Base-by-base conservation (phyloP, 768 basidiomycete species). In the Mycena amicta region DNA sequence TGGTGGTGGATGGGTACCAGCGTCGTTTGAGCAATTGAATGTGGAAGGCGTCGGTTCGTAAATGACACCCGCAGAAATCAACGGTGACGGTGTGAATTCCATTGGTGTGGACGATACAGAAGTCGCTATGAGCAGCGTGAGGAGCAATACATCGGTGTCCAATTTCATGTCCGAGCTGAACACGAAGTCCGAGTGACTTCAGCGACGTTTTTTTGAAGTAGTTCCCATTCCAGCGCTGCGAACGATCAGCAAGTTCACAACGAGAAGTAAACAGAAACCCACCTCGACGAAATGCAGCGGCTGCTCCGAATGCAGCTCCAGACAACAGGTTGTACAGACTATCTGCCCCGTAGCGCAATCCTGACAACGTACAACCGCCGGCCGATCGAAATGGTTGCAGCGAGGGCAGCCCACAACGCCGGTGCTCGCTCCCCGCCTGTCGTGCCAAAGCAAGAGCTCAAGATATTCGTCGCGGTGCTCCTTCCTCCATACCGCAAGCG, bases 1-100 rank as follows among this genome's bases (percentile, higher is more conserved):
- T 39, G 3, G 49, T 25, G 5, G 63, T 61, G 1, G 65, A 55
- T 0, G 64, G 64, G 41, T 39, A 63, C 62, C 61, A 66, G n/a
- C 55, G 49, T 1, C 37, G 37, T 2, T 59, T 57, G n/a, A 63
- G 22, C 1, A 63, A 33, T 40, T 66, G 64, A 3, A 18, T 15
- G 5, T 50, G 52, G 2, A 27, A 3, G 45, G 31, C n/a, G 25
- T 1, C 20, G 31, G 41, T 12, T 16, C 12, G 3, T 5, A 4
- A 11, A 46, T 23, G 39, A 49, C 63, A 64, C 0, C 55, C 58
- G 27, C 60, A 61, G 22, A 40, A 55, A 26, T 53, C 41, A 20
- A 64, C 59, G 12, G 3, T 20, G 16, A 65, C 18, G 15, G 52
- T 30, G 45, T 65, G 64, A 15, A 65, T 41, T 3, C 64, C 64